Conservation (phyloP, 768 basidiomycete species). For the Hydnomerulius pinastri region DNA sequence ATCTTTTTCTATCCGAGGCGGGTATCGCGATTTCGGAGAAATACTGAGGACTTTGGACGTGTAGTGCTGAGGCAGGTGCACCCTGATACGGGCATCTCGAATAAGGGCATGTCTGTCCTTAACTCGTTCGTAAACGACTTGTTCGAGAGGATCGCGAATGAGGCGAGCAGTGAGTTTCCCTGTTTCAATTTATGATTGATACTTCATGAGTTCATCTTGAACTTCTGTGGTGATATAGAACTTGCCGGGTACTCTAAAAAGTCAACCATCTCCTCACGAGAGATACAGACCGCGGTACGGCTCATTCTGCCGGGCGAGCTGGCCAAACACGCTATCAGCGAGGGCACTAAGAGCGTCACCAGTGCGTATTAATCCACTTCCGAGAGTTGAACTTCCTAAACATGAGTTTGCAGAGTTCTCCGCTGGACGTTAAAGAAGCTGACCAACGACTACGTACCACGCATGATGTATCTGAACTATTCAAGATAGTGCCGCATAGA, state of each 20-base stretch:
- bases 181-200: no score
- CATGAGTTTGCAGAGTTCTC: slow-evolving; percentile 26
- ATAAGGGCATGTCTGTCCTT: slow-evolving; percentile 60
- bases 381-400: slow-evolving; percentile 1
- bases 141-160: slow-evolving; percentile 58
- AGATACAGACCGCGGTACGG: slow-evolving; percentile 71
- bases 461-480: no score
- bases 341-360: slow-evolving; percentile 68
- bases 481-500: no score
- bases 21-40: not conserved
- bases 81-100: slow-evolving; percentile 74
- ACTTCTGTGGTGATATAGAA: slow-evolving; percentile 32
- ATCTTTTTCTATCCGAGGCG: no score
- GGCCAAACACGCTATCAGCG: slow-evolving; percentile 75
- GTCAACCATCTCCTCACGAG: slow-evolving; percentile 72
- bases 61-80: slow-evolving; percentile 70
- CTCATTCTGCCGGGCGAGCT: slow-evolving; percentile 73
- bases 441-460: no score
- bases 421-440: slow-evolving; percentile 14
- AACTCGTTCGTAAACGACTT: slow-evolving; percentile 67
- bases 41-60: not conserved
- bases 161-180: slow-evolving; percentile 51
- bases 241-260: slow-evolving; percentile 72
- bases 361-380: slow-evolving; percentile 20
- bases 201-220: no score